These are phyloP conservation scores for Penicillium antarcticum DNA, from an alignment of 495 filamentous ascomycete species.

Conservation along the genomic window DNA sequence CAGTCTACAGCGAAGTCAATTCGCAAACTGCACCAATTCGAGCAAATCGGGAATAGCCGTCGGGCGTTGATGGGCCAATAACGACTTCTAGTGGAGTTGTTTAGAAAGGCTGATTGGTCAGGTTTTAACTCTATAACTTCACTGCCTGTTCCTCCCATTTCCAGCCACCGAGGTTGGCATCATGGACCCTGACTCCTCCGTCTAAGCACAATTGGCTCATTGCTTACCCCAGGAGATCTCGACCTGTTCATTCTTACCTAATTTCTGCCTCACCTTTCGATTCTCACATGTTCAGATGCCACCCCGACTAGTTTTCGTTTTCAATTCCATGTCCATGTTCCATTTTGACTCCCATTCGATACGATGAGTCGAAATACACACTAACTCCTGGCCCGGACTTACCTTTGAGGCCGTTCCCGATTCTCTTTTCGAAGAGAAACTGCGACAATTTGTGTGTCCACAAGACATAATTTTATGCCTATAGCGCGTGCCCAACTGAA, in stretches of 20 bases:
- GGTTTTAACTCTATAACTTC: slow-evolving; percentile 1
- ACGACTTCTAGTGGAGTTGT: too few relatives aligned
- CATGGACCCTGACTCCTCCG: background rate
- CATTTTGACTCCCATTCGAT: slow-evolving; percentile 6
- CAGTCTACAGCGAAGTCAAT: background rate
- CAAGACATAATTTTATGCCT: too few relatives aligned
- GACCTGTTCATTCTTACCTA: slow-evolving; percentile 4
- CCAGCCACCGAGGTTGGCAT: slow-evolving; percentile 14
- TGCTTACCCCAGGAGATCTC: background rate
- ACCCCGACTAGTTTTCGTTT: slow-evolving; percentile 1
- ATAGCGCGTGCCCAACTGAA: too few relatives aligned
- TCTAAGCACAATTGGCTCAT: too few relatives aligned
- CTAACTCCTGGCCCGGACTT: slow-evolving; percentile 6
- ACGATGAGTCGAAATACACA: slow-evolving; percentile 18
- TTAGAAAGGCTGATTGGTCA: slow-evolving; percentile 10
- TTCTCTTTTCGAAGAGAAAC: background rate
- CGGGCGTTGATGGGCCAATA: background rate
- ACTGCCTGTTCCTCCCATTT: slow-evolving; percentile 27
- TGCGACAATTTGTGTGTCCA: background rate
- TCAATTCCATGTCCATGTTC: slow-evolving; percentile 6
- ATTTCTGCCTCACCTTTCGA: background rate
- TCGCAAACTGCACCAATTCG: slow-evolving; percentile 3
- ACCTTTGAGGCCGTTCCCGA: background rate
- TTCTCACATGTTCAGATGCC: background rate
- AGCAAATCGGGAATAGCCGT: slow-evolving; percentile 18